Base-by-base conservation (phyloP, 169 alveolate species). In the Cryptosporidium ubiquitum region DNA sequence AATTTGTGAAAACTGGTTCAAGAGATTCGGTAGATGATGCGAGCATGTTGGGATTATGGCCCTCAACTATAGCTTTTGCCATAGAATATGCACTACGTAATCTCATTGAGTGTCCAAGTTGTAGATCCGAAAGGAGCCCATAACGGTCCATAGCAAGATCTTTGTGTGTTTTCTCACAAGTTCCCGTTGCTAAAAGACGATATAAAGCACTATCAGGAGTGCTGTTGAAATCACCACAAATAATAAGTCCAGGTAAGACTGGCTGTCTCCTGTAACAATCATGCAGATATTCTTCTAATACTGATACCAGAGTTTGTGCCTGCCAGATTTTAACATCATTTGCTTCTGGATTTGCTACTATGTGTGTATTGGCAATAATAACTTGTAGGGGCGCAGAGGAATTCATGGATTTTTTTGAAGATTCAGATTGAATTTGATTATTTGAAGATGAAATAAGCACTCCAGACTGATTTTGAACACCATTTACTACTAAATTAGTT, bases 311-410 rank as follows among this genome's bases (percentile, higher is more conserved):
- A 14, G 93, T 92, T 64, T 93, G 95, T 14, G 96, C 91, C 64
- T 93, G 96, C 95, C 96, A 92, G 40, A 94, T 91, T 69, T 94
- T 94, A 23, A 89, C 94, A 86, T 92, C 93, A 69, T 91, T 91
- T 26, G 94, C 91, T 84, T 91, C 94, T 1, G 96, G 94, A 31
- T 92, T 94, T 6, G 95, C 95, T 14, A 91, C 93, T 23, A 92
- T 91, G 58, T 94, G 95, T 47, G 95, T 94, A 70, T 92, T 92
- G 9, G 94, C 94, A n/a, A 94, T 86, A 5, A 94, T 84, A 16
- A 92, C 70, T 47, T 92, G 74, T 37, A 89, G 86, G 44, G 89
- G 89, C 10, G 58, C 9, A 18, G 79, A 23, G n/a, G 86, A 74
- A 20, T 16, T 26, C 42, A 29, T 37, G 10, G 69, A 61, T 20